phyloP scores from a whole-genome alignment of 129 eudicot species.

The Ambrosia trifida region DNA sequence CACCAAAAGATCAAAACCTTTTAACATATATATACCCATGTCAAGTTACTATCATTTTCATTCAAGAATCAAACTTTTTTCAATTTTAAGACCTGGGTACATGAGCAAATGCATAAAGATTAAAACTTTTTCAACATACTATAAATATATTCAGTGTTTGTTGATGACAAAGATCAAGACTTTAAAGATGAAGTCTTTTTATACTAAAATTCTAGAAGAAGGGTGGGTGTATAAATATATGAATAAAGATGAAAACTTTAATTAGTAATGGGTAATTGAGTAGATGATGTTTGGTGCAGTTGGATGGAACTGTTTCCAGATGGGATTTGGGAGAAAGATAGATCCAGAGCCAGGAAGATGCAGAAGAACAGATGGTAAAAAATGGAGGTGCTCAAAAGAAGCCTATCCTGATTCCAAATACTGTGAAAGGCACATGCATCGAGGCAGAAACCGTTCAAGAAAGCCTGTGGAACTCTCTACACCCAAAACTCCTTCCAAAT shows the following conservation, averaged over 20 bases:
- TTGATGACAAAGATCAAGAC: background rate
- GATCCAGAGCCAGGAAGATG: constrained; percentile 99
- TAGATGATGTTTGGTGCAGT: constrained; percentile 48
- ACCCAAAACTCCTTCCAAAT: constrained; percentile 39
- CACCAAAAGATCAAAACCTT: background rate
- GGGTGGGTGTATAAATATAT: background rate
- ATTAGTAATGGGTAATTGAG: background rate
- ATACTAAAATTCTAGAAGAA: background rate
- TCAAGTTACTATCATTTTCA: background rate
- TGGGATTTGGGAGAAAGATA: constrained; percentile 85
- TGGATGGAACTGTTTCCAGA: constrained; percentile 82
- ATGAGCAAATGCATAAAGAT: background rate
- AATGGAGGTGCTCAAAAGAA: constrained; percentile 96
- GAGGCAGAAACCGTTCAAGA: constrained; percentile 99
- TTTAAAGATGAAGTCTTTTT: no score
- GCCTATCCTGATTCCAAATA: constrained; percentile 94
- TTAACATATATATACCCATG: background rate
- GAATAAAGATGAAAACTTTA: constrained; percentile 14
- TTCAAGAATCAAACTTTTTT: background rate
- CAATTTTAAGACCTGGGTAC: background rate
- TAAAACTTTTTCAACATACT: background rate
- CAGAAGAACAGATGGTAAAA: constrained; percentile 93
- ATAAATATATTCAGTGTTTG: background rate
- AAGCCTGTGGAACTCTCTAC: constrained; percentile 90
- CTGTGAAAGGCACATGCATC: constrained; percentile 99